phyloP scores from a whole-genome alignment of 352 stramenopile species.

The Phytophthora quininea region DNA sequence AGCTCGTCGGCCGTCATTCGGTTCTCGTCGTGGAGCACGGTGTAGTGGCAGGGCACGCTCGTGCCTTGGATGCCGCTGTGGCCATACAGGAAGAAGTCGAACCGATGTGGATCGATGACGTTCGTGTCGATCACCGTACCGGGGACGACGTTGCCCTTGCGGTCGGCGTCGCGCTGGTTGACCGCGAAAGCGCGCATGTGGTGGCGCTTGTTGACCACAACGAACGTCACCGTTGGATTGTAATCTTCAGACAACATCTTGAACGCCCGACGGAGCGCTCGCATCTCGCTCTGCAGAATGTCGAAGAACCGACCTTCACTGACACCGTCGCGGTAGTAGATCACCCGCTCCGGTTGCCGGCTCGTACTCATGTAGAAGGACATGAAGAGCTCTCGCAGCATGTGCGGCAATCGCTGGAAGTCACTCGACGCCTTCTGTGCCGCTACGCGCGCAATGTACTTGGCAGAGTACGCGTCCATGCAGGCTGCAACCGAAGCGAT shows the following conservation, averaged over 20 bases:
- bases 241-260: constrained; percentile 64
- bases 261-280: constrained; percentile 68
- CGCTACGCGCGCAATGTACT: constrained; percentile 62
- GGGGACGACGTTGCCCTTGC: constrained; percentile 67
- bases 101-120: constrained; percentile 77
- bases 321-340: constrained; percentile 89
- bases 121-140: constrained; percentile 78
- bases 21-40: constrained; percentile 78
- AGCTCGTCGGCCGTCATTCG: constrained; percentile 60
- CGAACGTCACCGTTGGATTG: constrained; percentile 78
- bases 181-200: constrained; percentile 74
- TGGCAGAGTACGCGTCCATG: constrained; percentile 61
- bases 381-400: constrained; percentile 75
- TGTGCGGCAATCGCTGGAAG: constrained; percentile 57
- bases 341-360: constrained; percentile 68
- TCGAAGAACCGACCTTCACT: constrained; percentile 83
- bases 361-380: constrained; percentile 71
- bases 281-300: constrained; percentile 79
- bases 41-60: constrained; percentile 81
- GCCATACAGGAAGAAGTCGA: constrained; percentile 88
- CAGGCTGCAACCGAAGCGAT: constrained; percentile 82
- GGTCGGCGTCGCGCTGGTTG: constrained; percentile 43
- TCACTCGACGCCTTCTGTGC: constrained; percentile 52
- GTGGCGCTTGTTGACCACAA: constrained; percentile 89
- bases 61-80: constrained; percentile 82